Evolutionary conservation across 805 yeast genomes (phyloP).

Genomic region (Kodamaea lidongshanica): DNA sequence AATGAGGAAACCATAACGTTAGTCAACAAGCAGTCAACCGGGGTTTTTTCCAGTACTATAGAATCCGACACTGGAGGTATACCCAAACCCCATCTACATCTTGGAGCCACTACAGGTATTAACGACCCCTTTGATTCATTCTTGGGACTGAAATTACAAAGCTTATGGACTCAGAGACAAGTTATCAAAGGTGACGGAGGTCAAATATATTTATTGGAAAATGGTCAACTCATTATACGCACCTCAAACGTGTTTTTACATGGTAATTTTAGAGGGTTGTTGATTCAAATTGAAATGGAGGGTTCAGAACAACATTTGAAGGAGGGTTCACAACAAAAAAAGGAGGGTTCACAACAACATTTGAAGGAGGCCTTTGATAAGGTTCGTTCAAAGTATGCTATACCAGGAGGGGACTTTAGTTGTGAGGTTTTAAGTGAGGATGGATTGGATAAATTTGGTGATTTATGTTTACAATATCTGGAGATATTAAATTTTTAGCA

Average conservation of each 20-base stretch:
- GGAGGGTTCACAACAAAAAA: too few relatives aligned
- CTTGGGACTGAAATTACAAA: conserved; percentile 51
- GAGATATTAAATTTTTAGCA: conserved; percentile 35
- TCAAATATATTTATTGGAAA: conserved; percentile 50
- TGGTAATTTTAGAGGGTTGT: conserved; percentile 65
- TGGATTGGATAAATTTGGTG: conserved; percentile 29
- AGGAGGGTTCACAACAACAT: too few relatives aligned
- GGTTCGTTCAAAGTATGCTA: conserved; percentile 26
- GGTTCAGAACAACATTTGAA: too few relatives aligned
- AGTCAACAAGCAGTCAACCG: conserved; percentile 37
- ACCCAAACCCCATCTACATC: conserved; percentile 36
- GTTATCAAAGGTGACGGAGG: conserved; percentile 73
- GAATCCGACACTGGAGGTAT: conserved; percentile 15
- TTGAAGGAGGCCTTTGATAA: conserved; percentile 18
- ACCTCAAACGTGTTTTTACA: conserved; percentile 69
- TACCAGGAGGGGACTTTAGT: conserved; percentile 36
- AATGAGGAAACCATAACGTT: conserved; percentile 43
- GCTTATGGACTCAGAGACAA: conserved; percentile 67
- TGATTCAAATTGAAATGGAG: conserved; percentile 50
- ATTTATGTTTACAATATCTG: conserved; percentile 37
- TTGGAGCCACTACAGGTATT: conserved; percentile 49
- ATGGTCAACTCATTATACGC: conserved; percentile 48
- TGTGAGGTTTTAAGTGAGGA: conserved; percentile 23
- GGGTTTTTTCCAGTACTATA: conserved; percentile 30
- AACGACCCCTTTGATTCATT: conserved; percentile 55